A percentile compares a stretch with the other conserved stretches of the same genome.
Evolutionary conservation across 2,329 filamentous ascomycete genomes (phyloP).

Genomic region (Phialophora chinensis): DNA sequence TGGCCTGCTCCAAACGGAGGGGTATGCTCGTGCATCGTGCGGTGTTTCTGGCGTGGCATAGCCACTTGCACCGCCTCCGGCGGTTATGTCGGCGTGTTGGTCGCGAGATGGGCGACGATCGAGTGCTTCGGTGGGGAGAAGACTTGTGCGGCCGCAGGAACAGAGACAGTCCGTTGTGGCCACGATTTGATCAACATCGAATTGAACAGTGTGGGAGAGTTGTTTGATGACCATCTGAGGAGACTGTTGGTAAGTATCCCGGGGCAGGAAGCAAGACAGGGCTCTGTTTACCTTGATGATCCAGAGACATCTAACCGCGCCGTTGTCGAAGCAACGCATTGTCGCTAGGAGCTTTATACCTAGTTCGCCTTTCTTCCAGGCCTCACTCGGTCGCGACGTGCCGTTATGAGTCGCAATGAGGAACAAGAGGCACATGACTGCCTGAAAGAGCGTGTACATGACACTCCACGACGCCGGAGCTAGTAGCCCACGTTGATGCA

Average conservation of each 20-base stretch:
- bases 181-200: slow-evolving; percentile 37
- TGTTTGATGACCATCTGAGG: slow-evolving; percentile 33
- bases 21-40: slow-evolving; percentile 17
- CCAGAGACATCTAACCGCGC: slow-evolving; percentile 29
- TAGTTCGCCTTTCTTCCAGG: slow-evolving; percentile 34
- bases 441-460: slow-evolving; percentile 37
- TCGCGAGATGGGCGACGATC: slow-evolving; percentile 19
- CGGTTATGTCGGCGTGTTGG: not conserved
- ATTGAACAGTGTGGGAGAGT: slow-evolving; percentile 37
- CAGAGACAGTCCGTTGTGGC: slow-evolving; percentile 27
- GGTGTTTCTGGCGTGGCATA: slow-evolving; percentile 25
- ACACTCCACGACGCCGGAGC: slow-evolving; percentile 30
- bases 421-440: slow-evolving; percentile 35
- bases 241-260: not conserved
- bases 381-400: slow-evolving; percentile 37
- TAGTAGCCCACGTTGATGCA: slow-evolving; percentile 29
- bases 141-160: slow-evolving; percentile 14
- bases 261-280: not conserved
- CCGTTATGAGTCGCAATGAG: slow-evolving; percentile 37
- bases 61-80: slow-evolving; percentile 13
- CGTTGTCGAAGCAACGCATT: slow-evolving; percentile 31
- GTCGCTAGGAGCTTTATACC: slow-evolving; percentile 35
- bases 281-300: slow-evolving; percentile 27
- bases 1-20: slow-evolving; percentile 18
- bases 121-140: slow-evolving; percentile 16